A percentile compares a stretch with the other conserved stretches of the same genome.
Conservation (phyloP, 495 filamentous ascomycete species). For the Oleoguttula mirabilis region DNA sequence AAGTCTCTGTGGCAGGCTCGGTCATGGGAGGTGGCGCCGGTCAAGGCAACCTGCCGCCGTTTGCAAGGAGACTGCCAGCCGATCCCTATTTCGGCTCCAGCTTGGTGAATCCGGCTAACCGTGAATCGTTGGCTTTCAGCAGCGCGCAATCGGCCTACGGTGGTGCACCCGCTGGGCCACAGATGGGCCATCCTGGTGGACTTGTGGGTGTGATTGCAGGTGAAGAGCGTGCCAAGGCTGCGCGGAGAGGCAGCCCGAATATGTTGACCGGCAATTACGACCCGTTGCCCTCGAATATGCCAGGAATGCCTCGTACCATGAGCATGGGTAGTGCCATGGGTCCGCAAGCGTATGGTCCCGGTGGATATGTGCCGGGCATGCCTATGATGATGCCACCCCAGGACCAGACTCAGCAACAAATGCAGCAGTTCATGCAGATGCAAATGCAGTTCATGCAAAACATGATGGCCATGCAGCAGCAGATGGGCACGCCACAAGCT, state of each 20-base stretch:
- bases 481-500: constrained; percentile 17
- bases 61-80: constrained; percentile 73
- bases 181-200: constrained; percentile 45
- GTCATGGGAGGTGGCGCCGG: constrained; percentile 33
- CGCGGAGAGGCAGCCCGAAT: constrained; percentile 70
- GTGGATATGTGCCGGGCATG: constrained; percentile 17
- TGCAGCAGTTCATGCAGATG: constrained; percentile 86
- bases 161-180: constrained; percentile 22
- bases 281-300: constrained; percentile 24
- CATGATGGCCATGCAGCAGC: constrained; percentile 46
- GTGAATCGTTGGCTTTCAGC: constrained; percentile 65
- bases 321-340: constrained; percentile 33
- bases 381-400: constrained; percentile 21
- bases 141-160: constrained; percentile 49
- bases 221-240: constrained; percentile 66
- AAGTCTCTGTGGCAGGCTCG: constrained; percentile 21
- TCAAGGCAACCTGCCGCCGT: constrained; percentile 54
- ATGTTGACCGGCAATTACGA: constrained; percentile 28
- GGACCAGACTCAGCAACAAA: constrained; percentile 69
- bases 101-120: constrained; percentile 57
- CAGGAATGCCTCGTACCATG: constrained; percentile 21
- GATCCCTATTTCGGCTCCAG: constrained; percentile 84
- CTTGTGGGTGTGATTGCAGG: constrained; percentile 82
- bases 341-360: constrained; percentile 13
- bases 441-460: constrained; percentile 80